Conservation (phyloP, 441 rosid species). For the Geranium incanum region DNA sequence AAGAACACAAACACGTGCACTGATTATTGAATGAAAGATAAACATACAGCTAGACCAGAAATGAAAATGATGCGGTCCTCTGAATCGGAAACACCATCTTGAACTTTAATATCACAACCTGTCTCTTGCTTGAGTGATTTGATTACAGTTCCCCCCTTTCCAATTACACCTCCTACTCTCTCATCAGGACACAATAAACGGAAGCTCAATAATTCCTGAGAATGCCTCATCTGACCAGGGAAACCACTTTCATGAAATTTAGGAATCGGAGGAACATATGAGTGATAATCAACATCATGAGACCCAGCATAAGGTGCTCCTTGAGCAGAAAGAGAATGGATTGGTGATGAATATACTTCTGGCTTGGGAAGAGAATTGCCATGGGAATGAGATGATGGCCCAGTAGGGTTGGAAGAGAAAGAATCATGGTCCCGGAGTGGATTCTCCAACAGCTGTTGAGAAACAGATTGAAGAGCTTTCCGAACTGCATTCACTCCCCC, state of each 20-base stretch:
- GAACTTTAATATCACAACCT: conserved; percentile 64
- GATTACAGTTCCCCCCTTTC: conserved; percentile 62
- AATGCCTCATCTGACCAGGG: conserved; percentile 38
- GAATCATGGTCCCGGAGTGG: conserved; percentile 39
- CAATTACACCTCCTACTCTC: conserved; percentile 63
- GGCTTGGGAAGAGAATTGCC: conserved; percentile 28
- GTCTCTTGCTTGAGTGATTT: conserved; percentile 60
- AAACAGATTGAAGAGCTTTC: conserved; percentile 52
- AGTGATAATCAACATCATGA: conserved; percentile 30
- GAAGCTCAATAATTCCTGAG: conserved; percentile 43
- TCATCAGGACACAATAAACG: conserved; percentile 55
- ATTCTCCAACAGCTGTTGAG: conserved; percentile 52
- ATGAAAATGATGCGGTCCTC: conserved; percentile 56
- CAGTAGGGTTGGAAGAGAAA: conserved; percentile 28
- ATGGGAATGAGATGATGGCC: conserved; percentile 35
- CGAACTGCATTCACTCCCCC: conserved; percentile 56
- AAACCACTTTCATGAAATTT: conserved; percentile 39
- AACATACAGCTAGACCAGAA: conserved; percentile 63
- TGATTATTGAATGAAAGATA: conserved; percentile 8
- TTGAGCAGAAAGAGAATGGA: conserved; percentile 36
- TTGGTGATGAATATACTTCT: conserved; percentile 28
- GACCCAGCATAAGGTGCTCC: conserved; percentile 36
- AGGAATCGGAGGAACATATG: conserved; percentile 20
- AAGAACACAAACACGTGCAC: conserved; percentile 14
- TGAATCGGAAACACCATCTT: conserved; percentile 48